Evolutionary conservation across 768 basidiomycete genomes (phyloP).

Genomic region (Tricholoma terreum): DNA sequence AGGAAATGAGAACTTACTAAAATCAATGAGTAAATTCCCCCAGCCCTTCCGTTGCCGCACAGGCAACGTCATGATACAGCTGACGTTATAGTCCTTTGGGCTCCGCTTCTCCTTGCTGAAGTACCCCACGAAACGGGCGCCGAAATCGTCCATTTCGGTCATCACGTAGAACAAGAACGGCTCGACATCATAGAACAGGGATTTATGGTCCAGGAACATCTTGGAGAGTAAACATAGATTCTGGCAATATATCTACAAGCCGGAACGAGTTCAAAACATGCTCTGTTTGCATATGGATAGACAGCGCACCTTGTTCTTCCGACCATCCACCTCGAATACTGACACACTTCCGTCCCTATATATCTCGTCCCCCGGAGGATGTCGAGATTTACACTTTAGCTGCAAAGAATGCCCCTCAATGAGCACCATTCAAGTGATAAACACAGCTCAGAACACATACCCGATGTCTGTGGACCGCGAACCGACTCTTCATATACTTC

Average conservation of each 20-base stretch:
- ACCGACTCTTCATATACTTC: slow-evolving; percentile 96
- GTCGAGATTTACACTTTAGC: slow-evolving; percentile 93
- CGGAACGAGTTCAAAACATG: slow-evolving; percentile 10
- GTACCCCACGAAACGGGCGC: slow-evolving; percentile 95
- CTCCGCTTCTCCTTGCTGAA: slow-evolving; percentile 99
- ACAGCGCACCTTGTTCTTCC: slow-evolving; percentile 82
- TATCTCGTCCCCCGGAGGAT: slow-evolving; percentile 98
- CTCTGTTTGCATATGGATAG: not conserved
- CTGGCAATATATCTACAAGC: slow-evolving; percentile 89
- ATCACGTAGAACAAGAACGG: slow-evolving; percentile 99
- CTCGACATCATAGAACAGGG: slow-evolving; percentile 98
- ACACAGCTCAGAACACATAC: slow-evolving; percentile 43
- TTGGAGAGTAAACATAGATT: slow-evolving; percentile 96
- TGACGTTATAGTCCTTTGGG: slow-evolving; percentile 94
- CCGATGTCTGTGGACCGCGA: slow-evolving; percentile 80
- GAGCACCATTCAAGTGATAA: not conserved
- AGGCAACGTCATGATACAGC: slow-evolving; percentile 99
- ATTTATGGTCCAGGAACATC: slow-evolving; percentile 99
- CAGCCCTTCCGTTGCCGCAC: slow-evolving; percentile 93
- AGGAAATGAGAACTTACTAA: slow-evolving; percentile 61
- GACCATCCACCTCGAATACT: slow-evolving; percentile 96
- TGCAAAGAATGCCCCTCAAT: slow-evolving; percentile 25
- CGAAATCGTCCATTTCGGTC: slow-evolving; percentile 85
- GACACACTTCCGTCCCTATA: slow-evolving; percentile 87
- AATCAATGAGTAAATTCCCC: slow-evolving; percentile 97